A percentile compares a stretch with the other conserved stretches of the same genome.
Evolutionary conservation across 176 grass and related monocot species (phyloP).

Genomic region (Aechmea fasciata): DNA sequence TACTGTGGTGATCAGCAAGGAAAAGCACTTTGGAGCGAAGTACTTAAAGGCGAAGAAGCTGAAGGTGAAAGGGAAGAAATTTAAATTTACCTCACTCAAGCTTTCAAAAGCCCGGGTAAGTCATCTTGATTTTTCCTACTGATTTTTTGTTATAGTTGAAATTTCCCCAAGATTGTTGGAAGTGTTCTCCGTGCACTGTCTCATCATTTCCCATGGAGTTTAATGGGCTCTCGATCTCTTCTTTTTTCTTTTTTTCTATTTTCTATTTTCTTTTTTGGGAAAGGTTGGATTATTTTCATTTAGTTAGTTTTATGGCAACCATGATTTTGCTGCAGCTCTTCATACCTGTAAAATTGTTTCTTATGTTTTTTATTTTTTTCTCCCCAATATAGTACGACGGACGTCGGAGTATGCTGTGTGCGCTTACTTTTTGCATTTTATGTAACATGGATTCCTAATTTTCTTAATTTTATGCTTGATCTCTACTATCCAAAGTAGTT

Average conservation of each 20-base stretch:
- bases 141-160: neutral
- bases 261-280: neutral
- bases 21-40: neutral
- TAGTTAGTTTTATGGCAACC: too few species aligned
- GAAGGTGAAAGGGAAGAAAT: constrained; percentile 8
- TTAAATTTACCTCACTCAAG: neutral
- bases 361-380: too few species aligned
- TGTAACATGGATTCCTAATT: neutral
- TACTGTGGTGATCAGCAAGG: constrained; percentile 11
- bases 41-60: neutral
- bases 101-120: constrained; percentile 5
- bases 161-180: neutral
- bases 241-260: neutral
- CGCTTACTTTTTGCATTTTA: neutral
- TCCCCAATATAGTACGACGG: too few species aligned
- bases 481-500: neutral
- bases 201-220: neutral
- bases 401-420: too few species aligned
- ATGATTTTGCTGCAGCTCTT: too few species aligned
- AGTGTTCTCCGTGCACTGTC: neutral
- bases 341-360: too few species aligned
- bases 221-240: neutral
- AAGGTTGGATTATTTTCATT: too few species aligned
- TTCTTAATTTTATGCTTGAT: neutral
- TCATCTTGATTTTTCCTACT: neutral